Percentiles rank a stretch among this genome's conserved stretches.
Evolutionary conservation across 192 early-diverging fungal genomes (phyloP).

Genomic region (Chytriomyces sp.): DNA sequence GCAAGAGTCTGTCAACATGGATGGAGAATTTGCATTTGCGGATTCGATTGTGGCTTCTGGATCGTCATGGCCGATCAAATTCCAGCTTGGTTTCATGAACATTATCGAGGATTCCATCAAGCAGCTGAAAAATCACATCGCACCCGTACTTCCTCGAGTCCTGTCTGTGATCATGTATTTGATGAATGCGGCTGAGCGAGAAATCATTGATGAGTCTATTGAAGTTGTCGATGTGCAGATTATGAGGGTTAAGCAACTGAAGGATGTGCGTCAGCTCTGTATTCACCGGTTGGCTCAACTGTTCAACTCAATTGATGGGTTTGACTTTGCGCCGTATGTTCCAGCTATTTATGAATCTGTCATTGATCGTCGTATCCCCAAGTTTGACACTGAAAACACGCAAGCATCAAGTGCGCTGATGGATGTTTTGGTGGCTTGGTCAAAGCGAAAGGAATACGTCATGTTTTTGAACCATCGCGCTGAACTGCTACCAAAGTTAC

Average conservation of each 20-base stretch:
- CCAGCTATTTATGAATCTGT: constrained; percentile 73
- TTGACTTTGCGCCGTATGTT: constrained; percentile 80
- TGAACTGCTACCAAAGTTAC: constrained; percentile 69
- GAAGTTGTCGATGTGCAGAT: constrained; percentile 24
- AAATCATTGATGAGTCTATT: constrained; percentile 20
- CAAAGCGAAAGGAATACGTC: constrained; percentile 66
- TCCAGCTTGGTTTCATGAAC: constrained; percentile 82
- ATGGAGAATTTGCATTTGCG: background rate
- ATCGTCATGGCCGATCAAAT: constrained; percentile 47
- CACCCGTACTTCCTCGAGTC: constrained; percentile 73
- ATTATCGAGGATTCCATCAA: constrained; percentile 81
- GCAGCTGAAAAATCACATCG: constrained; percentile 76
- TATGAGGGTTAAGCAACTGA: constrained; percentile 52
- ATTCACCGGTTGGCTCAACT: constrained; percentile 78
- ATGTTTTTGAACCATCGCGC: constrained; percentile 71
- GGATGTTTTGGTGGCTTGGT: constrained; percentile 80
- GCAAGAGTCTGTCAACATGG: background rate
- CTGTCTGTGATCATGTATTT: constrained; percentile 79
- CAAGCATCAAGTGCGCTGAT: constrained; percentile 83
- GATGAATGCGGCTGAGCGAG: constrained; percentile 65
- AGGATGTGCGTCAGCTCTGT: constrained; percentile 70
- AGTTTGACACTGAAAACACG: constrained; percentile 81
- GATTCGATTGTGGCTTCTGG: background rate
- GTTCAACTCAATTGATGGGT: constrained; percentile 71
- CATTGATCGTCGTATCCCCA: constrained; percentile 72